These are phyloP conservation scores for Monilinia fructigena DNA, from an alignment of 2,329 filamentous ascomycete species.

Conservation along the genomic window DNA sequence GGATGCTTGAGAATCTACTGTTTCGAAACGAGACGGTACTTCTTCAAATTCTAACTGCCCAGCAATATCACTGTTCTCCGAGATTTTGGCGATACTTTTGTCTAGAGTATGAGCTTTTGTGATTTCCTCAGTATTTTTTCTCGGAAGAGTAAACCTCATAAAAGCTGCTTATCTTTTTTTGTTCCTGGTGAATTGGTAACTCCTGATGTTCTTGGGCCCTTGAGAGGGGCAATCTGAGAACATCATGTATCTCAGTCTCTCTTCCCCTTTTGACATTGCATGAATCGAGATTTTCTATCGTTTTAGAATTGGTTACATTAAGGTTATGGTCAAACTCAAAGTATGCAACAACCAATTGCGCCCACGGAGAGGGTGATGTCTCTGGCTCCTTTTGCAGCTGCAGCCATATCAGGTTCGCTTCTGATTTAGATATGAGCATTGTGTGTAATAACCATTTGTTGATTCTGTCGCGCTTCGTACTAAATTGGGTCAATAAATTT, in stretches of 20 bases:
- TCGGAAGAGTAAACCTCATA: background rate
- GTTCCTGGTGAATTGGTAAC: background rate
- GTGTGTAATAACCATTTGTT: slow-evolving; percentile 33
- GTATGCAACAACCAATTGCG: slow-evolving; percentile 31
- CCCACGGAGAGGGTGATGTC: slow-evolving; percentile 32
- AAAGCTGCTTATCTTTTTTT: background rate
- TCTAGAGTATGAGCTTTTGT: too few relatives aligned
- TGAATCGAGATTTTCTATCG: too few relatives aligned
- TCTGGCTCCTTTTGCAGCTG: slow-evolving; percentile 26
- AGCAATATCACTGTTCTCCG: background rate
- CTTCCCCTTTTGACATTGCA: too few relatives aligned
- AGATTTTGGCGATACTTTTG: too few relatives aligned
- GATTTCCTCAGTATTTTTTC: background rate
- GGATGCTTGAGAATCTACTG: background rate
- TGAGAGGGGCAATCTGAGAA: background rate
- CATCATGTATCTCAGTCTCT: background rate
- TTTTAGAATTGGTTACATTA: background rate
- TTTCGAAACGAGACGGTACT: background rate
- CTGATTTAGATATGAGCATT: slow-evolving; percentile 28
- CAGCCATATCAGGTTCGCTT: slow-evolving; percentile 28
- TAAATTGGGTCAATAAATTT: slow-evolving; percentile 29
- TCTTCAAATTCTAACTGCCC: too few relatives aligned
- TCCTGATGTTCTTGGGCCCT: background rate
- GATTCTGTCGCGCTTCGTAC: slow-evolving; percentile 30
- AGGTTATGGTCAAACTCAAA: slow-evolving; percentile 26